These are phyloP conservation scores for Schizosaccharomyces japonicus DNA, from an alignment of 805 yeast genomes.

Conservation along the genomic window DNA sequence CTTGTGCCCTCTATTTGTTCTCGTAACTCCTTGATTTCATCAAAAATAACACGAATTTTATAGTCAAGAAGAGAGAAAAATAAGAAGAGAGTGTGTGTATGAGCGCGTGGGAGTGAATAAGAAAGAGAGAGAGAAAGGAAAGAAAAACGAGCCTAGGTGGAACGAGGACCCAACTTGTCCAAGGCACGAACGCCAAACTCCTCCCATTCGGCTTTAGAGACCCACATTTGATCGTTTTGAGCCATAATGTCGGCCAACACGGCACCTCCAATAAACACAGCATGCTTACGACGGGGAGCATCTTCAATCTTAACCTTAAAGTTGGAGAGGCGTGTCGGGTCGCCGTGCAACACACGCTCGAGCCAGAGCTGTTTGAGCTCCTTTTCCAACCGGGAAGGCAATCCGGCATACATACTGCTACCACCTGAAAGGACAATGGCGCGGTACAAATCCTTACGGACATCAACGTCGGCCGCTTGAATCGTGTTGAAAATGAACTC, in stretches of 20 bases:
- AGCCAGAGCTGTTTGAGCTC: constrained; percentile 93
- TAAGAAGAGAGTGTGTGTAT: too few species aligned
- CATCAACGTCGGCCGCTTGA: constrained; percentile 84
- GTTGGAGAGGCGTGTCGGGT: constrained; percentile 55
- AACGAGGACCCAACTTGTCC: constrained; percentile 58
- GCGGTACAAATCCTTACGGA: constrained; percentile 65
- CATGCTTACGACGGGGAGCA: constrained; percentile 95
- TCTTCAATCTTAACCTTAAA: constrained; percentile 93
- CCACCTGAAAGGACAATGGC: constrained; percentile 94
- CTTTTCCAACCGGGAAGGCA: constrained; percentile 84
- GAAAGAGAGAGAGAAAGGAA: neutral
- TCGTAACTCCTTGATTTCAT: too few species aligned
- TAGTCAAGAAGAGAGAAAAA: too few species aligned
- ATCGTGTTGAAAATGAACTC: constrained; percentile 77
- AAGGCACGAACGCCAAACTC: constrained; percentile 79
- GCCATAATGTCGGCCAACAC: constrained; percentile 95
- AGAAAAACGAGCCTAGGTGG: neutral
- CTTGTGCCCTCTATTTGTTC: too few species aligned
- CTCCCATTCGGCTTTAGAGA: constrained; percentile 87
- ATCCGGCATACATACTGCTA: constrained; percentile 94
- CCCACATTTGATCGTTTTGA: constrained; percentile 96
- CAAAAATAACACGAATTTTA: too few species aligned
- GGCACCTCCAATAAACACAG: constrained; percentile 98
- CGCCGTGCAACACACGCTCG: constrained; percentile 64
- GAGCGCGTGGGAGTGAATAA: too few species aligned